Percentiles rank a stretch among this genome's conserved stretches.
phyloP scores from a whole-genome alignment of 2,329 filamentous ascomycete species.

The Ceratocystis variospora region DNA sequence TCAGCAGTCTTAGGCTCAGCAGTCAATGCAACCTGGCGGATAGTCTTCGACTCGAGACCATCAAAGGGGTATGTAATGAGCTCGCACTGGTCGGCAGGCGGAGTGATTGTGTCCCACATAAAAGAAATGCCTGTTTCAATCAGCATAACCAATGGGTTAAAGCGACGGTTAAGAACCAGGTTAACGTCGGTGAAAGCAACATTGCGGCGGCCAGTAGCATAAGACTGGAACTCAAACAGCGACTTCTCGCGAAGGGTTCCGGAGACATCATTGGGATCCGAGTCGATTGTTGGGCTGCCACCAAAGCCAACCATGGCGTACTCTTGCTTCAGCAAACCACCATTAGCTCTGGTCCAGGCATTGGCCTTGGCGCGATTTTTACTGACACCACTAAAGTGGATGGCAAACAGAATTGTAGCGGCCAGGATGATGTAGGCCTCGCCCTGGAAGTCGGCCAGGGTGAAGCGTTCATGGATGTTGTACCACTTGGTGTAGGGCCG shows the following conservation, averaged over 20 bases:
- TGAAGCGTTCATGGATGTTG: constrained; percentile 83
- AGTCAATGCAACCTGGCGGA: constrained; percentile 50
- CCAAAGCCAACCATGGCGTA: constrained; percentile 79
- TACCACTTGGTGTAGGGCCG: constrained; percentile 89
- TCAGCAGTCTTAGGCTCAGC: constrained; percentile 40
- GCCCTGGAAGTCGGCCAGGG: constrained; percentile 67
- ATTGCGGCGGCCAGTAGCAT: constrained; percentile 85
- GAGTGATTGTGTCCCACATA: constrained; percentile 62
- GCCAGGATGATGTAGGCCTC: constrained; percentile 71
- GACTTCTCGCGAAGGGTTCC: constrained; percentile 68
- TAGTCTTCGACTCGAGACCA: constrained; percentile 69
- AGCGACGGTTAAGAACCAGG: constrained; percentile 68
- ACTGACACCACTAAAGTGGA: constrained; percentile 70
- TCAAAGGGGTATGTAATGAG: constrained; percentile 79
- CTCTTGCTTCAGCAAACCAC: constrained; percentile 58
- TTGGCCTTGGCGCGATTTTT: constrained; percentile 69
- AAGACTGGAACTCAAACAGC: constrained; percentile 71
- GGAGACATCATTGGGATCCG: constrained; percentile 29
- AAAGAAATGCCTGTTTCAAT: constrained; percentile 58
- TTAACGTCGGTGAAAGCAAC: constrained; percentile 80
- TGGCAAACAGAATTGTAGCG: constrained; percentile 56
- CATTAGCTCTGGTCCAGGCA: constrained; percentile 65
- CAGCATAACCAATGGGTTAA: constrained; percentile 55
- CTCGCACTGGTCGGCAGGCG: constrained; percentile 60
- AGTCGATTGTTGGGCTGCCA: constrained; percentile 35